Evolutionary conservation across 768 basidiomycete genomes (phyloP), one percentile per base, ranked within the genome.

Genomic region (Pisolithus microcarpus): DNA sequence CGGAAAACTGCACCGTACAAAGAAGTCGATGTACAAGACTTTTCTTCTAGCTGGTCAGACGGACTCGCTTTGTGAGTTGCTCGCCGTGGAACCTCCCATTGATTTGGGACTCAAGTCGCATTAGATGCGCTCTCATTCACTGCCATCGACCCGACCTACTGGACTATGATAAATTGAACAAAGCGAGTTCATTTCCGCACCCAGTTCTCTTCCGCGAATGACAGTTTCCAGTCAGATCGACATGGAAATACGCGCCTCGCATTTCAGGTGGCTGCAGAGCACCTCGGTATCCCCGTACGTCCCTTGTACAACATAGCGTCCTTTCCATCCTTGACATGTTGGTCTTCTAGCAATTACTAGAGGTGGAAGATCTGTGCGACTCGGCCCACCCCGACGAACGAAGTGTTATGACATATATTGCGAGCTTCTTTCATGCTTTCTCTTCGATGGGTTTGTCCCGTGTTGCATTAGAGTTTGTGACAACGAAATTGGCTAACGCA

Each of bases 361-460:
- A 99, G 75, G 95, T 98, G 0, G 86, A 91, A 49, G 96, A 99
- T 73, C 68, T 99, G 28, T 94, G 91, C 58, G 91, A 93, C 61
- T 80, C 84, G 0, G 73, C 73, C 16, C 80, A 78, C 43, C 95
- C 95, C 0, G 96, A 99, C 65, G 96, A 99, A 69, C 84, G 92
- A 36, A 91, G 88, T 67, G 90, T 97, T 10, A 97, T 97, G 91
- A 97, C 93, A 5, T 98, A 97, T 58, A 87, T 99, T 43, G 96
- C 96, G 31, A 90, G 90, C 59, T 98, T 79, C 70, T 99, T 99
- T 76, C 96, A 98, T 64, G 94, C 95, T 0, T 99, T 99, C 66
- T 95, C 93, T 0, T 85, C 90, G 0, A 94, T 96, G 86, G 91
- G 94, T 94, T 57, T 46, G 80, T 68, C 15, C 26, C 34, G 7